A percentile compares a stretch with the other conserved stretches of the same genome.
phyloP scores from a whole-genome alignment of 768 basidiomycete species.

The Leucosporidium scottii region DNA sequence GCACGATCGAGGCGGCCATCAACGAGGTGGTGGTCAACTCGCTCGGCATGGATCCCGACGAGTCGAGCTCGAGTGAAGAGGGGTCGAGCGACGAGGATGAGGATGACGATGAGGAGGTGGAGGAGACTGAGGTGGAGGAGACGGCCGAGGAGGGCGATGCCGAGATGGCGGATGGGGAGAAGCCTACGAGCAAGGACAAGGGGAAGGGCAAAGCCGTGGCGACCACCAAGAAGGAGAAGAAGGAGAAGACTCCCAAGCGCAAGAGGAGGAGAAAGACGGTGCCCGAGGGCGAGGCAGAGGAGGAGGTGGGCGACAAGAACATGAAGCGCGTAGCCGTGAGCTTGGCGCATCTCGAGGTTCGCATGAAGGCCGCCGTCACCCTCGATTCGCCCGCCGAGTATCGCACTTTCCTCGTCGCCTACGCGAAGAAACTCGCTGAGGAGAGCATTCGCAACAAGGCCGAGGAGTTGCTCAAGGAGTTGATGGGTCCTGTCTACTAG shows the following conservation, averaged over 20 bases:
- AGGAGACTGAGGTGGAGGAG: background rate
- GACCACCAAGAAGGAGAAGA: background rate
- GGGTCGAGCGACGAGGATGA: slow-evolving; percentile 1
- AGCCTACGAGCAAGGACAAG: slow-evolving; percentile 21
- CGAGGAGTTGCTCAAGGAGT: slow-evolving; percentile 82
- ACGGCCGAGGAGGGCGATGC: slow-evolving; percentile 18
- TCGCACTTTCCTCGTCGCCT: slow-evolving; percentile 63
- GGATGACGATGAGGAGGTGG: background rate
- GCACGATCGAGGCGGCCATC: slow-evolving; percentile 35
- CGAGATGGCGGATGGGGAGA: slow-evolving; percentile 16
- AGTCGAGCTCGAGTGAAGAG: background rate
- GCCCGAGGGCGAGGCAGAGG: slow-evolving; percentile 19
- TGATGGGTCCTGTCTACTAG: slow-evolving; percentile 87
- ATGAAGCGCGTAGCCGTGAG: slow-evolving; percentile 53
- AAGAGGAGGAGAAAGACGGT: background rate
- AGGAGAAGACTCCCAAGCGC: background rate
- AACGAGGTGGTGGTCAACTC: slow-evolving; percentile 35
- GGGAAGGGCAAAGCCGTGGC: background rate
- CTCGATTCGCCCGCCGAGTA: slow-evolving; percentile 82
- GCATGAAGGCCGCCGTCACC: slow-evolving; percentile 62
- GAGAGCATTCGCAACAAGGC: slow-evolving; percentile 81
- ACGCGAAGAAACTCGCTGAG: slow-evolving; percentile 78
- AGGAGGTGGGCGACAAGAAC: slow-evolving; percentile 27
- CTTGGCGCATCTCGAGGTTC: slow-evolving; percentile 80
- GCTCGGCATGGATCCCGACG: background rate